Percentiles rank a stretch among this genome's conserved stretches.
Evolutionary conservation across 805 yeast genomes (phyloP).

Genomic region (Spencermartinsiella europaea): DNA sequence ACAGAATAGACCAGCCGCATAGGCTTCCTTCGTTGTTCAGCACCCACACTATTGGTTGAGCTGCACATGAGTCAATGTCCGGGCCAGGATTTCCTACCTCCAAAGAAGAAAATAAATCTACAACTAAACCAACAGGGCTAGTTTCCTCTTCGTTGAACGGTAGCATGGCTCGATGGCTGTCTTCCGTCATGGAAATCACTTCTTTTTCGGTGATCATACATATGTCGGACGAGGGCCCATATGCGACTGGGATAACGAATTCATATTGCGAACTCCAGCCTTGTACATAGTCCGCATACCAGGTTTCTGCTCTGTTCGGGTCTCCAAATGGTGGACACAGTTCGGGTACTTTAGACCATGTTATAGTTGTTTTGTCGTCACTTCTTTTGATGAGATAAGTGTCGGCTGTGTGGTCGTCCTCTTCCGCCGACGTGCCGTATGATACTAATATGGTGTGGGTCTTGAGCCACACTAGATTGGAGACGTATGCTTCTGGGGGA

Average conservation of each 20-base stretch:
- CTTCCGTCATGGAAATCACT: conserved; percentile 52
- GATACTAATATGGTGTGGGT: conserved; percentile 20
- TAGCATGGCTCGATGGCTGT: conserved; percentile 64
- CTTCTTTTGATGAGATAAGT: conserved; percentile 16
- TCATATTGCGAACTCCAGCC: conserved; percentile 22
- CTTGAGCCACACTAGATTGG: conserved; percentile 19
- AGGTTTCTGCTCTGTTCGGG: conserved; percentile 20
- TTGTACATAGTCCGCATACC: conserved; percentile 20
- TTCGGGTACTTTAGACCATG: conserved; percentile 20
- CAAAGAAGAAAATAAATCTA: conserved; percentile 50
- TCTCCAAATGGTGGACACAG: conserved; percentile 31
- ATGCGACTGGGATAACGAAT: conserved; percentile 43
- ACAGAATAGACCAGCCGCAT: conserved; percentile 60
- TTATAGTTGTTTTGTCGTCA: background rate
- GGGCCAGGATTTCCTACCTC: conserved; percentile 49
- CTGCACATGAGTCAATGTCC: conserved; percentile 51
- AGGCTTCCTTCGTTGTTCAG: conserved; percentile 60
- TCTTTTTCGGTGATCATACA: conserved; percentile 38
- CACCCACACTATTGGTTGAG: conserved; percentile 62
- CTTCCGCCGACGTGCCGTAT: conserved; percentile 15
- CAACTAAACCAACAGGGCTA: conserved; percentile 61
- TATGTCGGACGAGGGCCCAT: conserved; percentile 63
- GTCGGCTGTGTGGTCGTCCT: conserved; percentile 20
- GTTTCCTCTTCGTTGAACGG: conserved; percentile 66
- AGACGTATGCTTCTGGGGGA: conserved; percentile 1